phyloP scores from a whole-genome alignment of 164 flowering plant species.

The Vitis cinerea region DNA sequence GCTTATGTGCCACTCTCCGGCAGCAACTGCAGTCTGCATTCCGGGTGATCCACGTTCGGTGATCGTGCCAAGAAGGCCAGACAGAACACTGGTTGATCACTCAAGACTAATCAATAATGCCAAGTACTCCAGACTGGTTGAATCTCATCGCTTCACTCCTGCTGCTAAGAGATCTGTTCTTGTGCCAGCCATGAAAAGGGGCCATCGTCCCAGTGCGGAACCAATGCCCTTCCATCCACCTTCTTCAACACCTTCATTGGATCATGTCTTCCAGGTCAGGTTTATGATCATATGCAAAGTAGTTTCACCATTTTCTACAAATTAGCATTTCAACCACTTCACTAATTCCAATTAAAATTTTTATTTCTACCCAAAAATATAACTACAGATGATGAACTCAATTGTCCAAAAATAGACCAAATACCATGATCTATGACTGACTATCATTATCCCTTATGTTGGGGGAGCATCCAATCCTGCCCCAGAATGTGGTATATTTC shows the following conservation, averaged over 20 bases:
- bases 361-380: too few species aligned
- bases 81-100: conserved; percentile 22
- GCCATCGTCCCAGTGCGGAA: neutral
- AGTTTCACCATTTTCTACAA: too few species aligned
- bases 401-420: too few species aligned
- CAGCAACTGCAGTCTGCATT: conserved; percentile 59
- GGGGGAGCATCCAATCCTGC: too few species aligned
- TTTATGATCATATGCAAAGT: too few species aligned
- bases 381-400: too few species aligned
- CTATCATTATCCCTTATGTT: too few species aligned
- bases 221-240: conserved; percentile 3
- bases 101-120: conserved; percentile 24
- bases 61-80: conserved; percentile 41
- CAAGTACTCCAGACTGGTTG: conserved; percentile 40
- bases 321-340: too few species aligned
- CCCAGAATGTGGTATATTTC: too few species aligned
- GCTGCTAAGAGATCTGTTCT: neutral
- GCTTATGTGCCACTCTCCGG: conserved; percentile 68
- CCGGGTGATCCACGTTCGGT: conserved; percentile 43
- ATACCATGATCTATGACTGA: too few species aligned
- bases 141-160: conserved; percentile 15
- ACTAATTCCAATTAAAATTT: too few species aligned
- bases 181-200: neutral
- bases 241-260: conserved; percentile 14
- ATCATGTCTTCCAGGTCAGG: conserved; percentile 42